phyloP scores from a whole-genome alignment of 345 rosid genomes.

The Pugionium cornutum region DNA sequence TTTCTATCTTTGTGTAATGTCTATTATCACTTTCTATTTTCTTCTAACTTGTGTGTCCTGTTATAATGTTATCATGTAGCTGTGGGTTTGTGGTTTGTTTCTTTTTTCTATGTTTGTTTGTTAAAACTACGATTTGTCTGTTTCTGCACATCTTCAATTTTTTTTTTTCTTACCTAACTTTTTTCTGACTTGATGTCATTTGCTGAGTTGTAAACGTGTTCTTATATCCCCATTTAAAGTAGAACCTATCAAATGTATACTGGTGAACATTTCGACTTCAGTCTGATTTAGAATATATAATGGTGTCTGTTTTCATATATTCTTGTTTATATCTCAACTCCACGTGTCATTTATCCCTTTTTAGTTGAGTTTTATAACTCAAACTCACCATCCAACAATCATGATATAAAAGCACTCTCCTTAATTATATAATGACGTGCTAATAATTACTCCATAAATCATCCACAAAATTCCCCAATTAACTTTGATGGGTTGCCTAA shows the following conservation, averaged over 20 bases:
- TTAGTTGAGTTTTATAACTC: too few relatives aligned
- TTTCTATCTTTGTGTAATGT: too few relatives aligned
- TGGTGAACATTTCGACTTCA: not conserved
- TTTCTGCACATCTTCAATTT: conserved; percentile 6
- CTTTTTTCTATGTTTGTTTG: not conserved
- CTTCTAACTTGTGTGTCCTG: conserved; percentile 13
- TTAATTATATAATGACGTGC: too few relatives aligned
- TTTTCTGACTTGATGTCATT: not conserved
- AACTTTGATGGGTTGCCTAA: too few relatives aligned
- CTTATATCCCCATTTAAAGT: not conserved
- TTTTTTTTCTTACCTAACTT: not conserved
- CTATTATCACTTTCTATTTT: not conserved
- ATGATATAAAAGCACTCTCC: too few relatives aligned
- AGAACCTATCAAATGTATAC: not conserved
- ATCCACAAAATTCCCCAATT: too few relatives aligned
- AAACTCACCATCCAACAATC: too few relatives aligned
- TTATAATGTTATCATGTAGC: conserved; percentile 31
- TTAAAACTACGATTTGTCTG: not conserved
- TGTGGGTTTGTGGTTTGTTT: conserved; percentile 19
- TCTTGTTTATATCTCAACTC: not conserved
- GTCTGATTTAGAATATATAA: not conserved
- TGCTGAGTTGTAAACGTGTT: conserved; percentile 7
- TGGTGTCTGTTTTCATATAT: not conserved
- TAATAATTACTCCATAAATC: too few relatives aligned
- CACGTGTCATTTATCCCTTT: too few relatives aligned